phyloP scores from a whole-genome alignment of 441 rosid species.

The Syzygium syzygioides region DNA sequence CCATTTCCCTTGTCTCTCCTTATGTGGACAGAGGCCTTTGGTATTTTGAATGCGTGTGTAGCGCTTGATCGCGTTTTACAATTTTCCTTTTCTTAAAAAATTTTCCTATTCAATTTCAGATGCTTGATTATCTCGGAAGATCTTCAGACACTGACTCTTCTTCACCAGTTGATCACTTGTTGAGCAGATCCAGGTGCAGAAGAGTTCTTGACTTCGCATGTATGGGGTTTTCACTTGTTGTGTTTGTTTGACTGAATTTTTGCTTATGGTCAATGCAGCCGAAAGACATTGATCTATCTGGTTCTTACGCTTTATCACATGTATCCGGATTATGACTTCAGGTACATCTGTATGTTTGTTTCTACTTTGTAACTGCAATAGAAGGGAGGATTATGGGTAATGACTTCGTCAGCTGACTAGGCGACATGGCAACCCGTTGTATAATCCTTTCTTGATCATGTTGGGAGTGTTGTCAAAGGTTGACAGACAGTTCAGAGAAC shows the following conservation, averaged over 20 bases:
- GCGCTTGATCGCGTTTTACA: background rate
- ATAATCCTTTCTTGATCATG: constrained; percentile 45
- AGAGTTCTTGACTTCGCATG: constrained; percentile 7
- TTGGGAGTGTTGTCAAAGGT: constrained; percentile 99
- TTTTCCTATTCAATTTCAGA: constrained; percentile 31
- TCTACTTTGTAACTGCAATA: constrained; percentile 1
- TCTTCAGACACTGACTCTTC: constrained; percentile 75
- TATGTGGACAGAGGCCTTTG: background rate
- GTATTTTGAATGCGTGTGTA: background rate
- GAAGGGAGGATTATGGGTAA: constrained; percentile 92
- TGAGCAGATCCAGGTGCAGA: constrained; percentile 85
- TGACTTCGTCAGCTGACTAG: constrained; percentile 86
- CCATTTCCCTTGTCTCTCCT: background rate
- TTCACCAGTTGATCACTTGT: constrained; percentile 68
- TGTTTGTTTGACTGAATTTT: constrained; percentile 20
- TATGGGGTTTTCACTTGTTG: background rate
- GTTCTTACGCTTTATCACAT: constrained; percentile 86
- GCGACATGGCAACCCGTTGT: constrained; percentile 93
- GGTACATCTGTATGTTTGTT: constrained; percentile 44
- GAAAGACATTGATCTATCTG: constrained; percentile 90
- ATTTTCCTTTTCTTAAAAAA: background rate
- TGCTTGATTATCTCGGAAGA: constrained; percentile 83
- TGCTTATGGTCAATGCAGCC: constrained; percentile 49
- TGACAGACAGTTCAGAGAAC: constrained; percentile 87
- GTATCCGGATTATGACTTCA: constrained; percentile 96